phyloP scores from a whole-genome alignment of 2,329 filamentous ascomycete genomes.

The Cladosporium halotolerans region DNA sequence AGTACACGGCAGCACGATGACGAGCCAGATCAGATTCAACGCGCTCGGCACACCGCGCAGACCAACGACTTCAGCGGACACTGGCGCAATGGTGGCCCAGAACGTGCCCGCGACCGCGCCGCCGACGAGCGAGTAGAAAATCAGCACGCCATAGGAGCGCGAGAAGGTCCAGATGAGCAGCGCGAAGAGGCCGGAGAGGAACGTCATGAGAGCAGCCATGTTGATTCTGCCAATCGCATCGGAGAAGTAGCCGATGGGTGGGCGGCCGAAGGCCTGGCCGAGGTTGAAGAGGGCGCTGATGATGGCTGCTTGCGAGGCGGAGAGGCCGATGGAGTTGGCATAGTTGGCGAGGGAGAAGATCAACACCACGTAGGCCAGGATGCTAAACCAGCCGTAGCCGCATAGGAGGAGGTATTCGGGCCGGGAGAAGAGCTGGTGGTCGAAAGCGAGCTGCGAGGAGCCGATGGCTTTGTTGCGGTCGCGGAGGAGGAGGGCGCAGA shows the following conservation, averaged over 20 bases:
- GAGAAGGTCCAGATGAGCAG: constrained; percentile 70
- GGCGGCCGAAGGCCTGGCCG: constrained; percentile 60
- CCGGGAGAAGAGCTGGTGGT: constrained; percentile 55
- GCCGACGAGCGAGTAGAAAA: constrained; percentile 63
- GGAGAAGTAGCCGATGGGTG: constrained; percentile 65
- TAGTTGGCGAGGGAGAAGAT: constrained; percentile 72
- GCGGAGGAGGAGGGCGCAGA: constrained; percentile 57
- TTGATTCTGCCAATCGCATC: constrained; percentile 68
- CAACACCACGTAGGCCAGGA: constrained; percentile 70
- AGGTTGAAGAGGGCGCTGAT: constrained; percentile 69
- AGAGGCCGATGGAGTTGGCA: constrained; percentile 60
- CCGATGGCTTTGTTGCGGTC: constrained; percentile 69
- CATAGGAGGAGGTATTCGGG: constrained; percentile 60
- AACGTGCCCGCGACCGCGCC: constrained; percentile 65
- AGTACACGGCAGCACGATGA: constrained; percentile 63
- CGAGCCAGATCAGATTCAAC: constrained; percentile 65
- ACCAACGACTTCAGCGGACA: constrained; percentile 68
- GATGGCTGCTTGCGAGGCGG: constrained; percentile 60
- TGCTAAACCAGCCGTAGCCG: constrained; percentile 62
- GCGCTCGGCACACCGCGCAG: constrained; percentile 61
- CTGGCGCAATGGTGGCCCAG: constrained; percentile 59
- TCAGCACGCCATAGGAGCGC: constrained; percentile 58
- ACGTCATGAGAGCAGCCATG: constrained; percentile 60
- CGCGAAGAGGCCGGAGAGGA: constrained; percentile 57
- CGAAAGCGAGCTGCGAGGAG: constrained; percentile 61